These are phyloP conservation scores for Botryotinia narcissicola DNA, from an alignment of 2,329 filamentous ascomycete genomes.

Conservation along the genomic window DNA sequence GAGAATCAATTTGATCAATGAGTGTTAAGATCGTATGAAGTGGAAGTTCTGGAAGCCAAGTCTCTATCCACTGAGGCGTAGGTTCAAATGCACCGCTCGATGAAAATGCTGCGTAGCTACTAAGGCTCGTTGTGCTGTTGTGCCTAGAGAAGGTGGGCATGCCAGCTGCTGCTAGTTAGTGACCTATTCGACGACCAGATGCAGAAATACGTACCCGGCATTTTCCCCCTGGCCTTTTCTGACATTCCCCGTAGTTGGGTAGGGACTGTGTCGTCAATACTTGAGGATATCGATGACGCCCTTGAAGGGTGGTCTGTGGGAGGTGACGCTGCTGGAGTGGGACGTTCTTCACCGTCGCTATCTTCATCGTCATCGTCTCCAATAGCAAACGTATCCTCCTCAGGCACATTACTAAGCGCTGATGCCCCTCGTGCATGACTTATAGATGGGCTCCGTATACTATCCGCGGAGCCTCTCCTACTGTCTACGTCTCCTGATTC, in stretches of 20 bases:
- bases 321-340: slow-evolving; percentile 61
- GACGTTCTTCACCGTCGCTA: slow-evolving; percentile 48
- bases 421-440: slow-evolving; percentile 52
- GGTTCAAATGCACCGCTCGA: slow-evolving; percentile 69
- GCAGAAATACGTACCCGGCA: slow-evolving; percentile 55
- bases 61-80: slow-evolving; percentile 82
- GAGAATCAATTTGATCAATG: slow-evolving; percentile 62
- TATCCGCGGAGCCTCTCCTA: slow-evolving; percentile 64
- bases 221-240: slow-evolving; percentile 93
- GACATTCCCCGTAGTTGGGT: slow-evolving; percentile 88
- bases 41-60: slow-evolving; percentile 87
- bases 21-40: slow-evolving; percentile 81
- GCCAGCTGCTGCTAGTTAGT: slow-evolving; percentile 51
- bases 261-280: slow-evolving; percentile 74
- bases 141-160: slow-evolving; percentile 81
- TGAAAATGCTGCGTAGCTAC: slow-evolving; percentile 59
- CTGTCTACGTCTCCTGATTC: slow-evolving; percentile 48
- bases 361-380: slow-evolving; percentile 73
- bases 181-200: not conserved
- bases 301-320: slow-evolving; percentile 62
- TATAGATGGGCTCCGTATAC: slow-evolving; percentile 59
- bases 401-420: slow-evolving; percentile 65
- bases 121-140: slow-evolving; percentile 82
- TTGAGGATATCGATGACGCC: slow-evolving; percentile 66
- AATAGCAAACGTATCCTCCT: slow-evolving; percentile 85